phyloP scores from a whole-genome alignment of 2,329 filamentous ascomycete species.

The Aspergillus transmontanensis region DNA sequence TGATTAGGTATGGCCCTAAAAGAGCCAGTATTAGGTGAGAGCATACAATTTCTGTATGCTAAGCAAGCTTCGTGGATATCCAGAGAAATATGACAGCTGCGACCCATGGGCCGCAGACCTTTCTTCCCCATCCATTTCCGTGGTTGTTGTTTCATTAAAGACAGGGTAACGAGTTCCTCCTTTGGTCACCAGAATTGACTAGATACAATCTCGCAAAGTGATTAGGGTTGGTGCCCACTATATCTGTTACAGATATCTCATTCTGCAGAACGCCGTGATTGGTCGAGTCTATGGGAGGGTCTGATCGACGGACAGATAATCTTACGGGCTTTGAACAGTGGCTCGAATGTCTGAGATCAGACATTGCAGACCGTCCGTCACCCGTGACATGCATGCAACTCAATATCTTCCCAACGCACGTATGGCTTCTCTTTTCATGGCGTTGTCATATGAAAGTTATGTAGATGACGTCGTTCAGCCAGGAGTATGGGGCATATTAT shows the following conservation, averaged over 20 bases:
- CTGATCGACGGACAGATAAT: slow-evolving; percentile 2
- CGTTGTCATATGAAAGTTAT: background rate
- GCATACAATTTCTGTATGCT: background rate
- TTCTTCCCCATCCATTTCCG: background rate
- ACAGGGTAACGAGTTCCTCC: background rate
- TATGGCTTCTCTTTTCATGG: background rate
- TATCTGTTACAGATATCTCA: background rate
- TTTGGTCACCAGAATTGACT: background rate
- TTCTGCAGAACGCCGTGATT: background rate
- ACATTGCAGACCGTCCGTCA: background rate
- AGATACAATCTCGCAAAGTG: too few species aligned
- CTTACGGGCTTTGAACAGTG: background rate
- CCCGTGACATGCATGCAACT: slow-evolving; percentile 1
- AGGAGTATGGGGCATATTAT: background rate
- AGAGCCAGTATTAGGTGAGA: background rate
- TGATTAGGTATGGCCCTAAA: background rate
- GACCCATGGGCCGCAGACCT: background rate
- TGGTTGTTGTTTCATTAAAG: background rate
- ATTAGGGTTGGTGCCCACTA: background rate
- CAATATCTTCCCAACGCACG: background rate
- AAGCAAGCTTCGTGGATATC: background rate
- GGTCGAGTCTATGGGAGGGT: background rate
- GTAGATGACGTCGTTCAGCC: background rate
- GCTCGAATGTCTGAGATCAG: background rate
- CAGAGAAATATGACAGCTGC: background rate